Conservation (phyloP, 176 grass and related monocot species). For the Triticum urartu region DNA sequence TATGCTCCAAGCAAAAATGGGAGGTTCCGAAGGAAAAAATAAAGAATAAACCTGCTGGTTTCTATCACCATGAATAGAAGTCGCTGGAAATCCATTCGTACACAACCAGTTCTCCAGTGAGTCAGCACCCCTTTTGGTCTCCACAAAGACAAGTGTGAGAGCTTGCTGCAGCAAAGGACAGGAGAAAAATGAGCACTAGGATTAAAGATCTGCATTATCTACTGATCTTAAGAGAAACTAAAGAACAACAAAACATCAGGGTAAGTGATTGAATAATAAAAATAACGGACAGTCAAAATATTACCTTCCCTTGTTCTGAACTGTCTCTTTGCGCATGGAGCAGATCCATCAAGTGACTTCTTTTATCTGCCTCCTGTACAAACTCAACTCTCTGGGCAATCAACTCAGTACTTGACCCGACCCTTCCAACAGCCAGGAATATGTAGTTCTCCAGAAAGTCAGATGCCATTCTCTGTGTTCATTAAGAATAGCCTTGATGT, state of each 20-base stretch:
- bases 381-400: slow-evolving; percentile 91
- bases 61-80: slow-evolving; percentile 98
- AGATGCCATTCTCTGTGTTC: slow-evolving; percentile 82
- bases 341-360: slow-evolving; percentile 96
- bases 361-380: slow-evolving; percentile 94
- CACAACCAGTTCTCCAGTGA: slow-evolving; percentile 89
- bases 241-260: neutral
- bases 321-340: slow-evolving; percentile 89
- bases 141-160: slow-evolving; percentile 95
- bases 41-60: slow-evolving; percentile 75
- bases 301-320: slow-evolving; percentile 69
- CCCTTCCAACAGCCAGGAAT: slow-evolving; percentile 98
- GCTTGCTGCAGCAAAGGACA: slow-evolving; percentile 50
- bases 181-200: slow-evolving; percentile 7
- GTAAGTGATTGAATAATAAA: neutral
- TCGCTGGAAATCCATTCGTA: slow-evolving; percentile 93
- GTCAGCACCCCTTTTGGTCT: slow-evolving; percentile 97
- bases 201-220: neutral
- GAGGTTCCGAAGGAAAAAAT: neutral
- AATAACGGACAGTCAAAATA: neutral
- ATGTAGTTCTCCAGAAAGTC: slow-evolving; percentile 93
- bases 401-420: slow-evolving; percentile 94
- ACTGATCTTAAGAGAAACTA: neutral
- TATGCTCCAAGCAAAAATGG: neutral
- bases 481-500: slow-evolving; percentile 18